Evolutionary conservation across 805 yeast species (phyloP).

Genomic region (Brettanomyces naardenensis): DNA sequence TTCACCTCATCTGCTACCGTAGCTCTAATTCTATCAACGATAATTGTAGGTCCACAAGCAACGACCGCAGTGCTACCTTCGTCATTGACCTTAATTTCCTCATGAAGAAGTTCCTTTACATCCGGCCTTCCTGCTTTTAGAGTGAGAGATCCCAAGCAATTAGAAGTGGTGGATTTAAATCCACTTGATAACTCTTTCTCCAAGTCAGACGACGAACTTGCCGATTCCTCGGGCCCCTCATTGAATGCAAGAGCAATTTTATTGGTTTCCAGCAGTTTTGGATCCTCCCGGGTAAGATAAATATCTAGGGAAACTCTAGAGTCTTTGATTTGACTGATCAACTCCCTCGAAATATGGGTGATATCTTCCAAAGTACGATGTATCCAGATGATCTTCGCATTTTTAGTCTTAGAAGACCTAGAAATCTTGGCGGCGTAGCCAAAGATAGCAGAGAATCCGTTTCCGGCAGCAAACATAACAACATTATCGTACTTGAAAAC

Average conservation of each 20-base stretch:
- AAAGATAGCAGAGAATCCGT: slow-evolving; percentile 54
- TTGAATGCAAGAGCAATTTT: neutral
- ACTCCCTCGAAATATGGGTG: slow-evolving; percentile 35
- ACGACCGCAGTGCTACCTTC: slow-evolving; percentile 31
- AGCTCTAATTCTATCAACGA: slow-evolving; percentile 45
- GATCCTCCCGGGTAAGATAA: slow-evolving; percentile 25
- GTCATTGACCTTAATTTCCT: neutral
- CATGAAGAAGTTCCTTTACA: neutral
- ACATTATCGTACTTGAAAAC: slow-evolving; percentile 40
- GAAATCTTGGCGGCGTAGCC: slow-evolving; percentile 25
- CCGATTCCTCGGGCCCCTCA: neutral
- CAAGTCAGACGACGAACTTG: neutral
- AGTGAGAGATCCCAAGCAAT: neutral
- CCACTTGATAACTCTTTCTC: neutral
- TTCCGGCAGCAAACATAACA: slow-evolving; percentile 60
- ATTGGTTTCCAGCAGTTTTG: slow-evolving; percentile 3
- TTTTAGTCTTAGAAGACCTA: slow-evolving; percentile 12
- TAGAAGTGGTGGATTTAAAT: no score
- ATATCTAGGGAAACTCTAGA: slow-evolving; percentile 23
- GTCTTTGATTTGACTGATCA: slow-evolving; percentile 19
- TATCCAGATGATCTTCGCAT: slow-evolving; percentile 51
- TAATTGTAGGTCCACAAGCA: slow-evolving; percentile 38
- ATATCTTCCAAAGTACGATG: slow-evolving; percentile 41
- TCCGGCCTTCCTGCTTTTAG: slow-evolving; percentile 4
- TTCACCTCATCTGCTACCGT: slow-evolving; percentile 36